Base-by-base conservation (phyloP, 1,139 yeast species). In the Saccharomycopsis crataegensis region DNA sequence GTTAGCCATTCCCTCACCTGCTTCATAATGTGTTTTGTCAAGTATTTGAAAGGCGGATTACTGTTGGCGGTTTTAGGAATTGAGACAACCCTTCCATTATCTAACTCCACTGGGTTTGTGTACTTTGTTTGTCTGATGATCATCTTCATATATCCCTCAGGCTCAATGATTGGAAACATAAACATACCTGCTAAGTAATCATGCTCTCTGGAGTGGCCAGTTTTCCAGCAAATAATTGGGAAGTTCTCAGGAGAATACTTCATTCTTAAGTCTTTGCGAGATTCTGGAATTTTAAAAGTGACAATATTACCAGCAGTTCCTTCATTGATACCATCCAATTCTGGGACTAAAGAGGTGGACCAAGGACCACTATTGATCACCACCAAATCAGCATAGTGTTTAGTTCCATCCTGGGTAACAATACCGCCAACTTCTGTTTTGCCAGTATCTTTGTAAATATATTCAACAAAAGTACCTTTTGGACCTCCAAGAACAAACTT, bases 331-430 rank as follows among this genome's bases (percentile, higher is more conserved):
- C 70, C 70, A 40, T 63, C 65, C 5, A 70, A 59, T 53, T 67
- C 70, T 8, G 68, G 69, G 17, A 73, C 65, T 2, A 72, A 55
- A 4, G 64, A 57, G 6, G 71, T 66, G 28, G 75, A 62, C 77
- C 77, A 73, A 7, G 76, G 72, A 34, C 77, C 77, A 44, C 71
- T 63, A 38, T 68, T 65, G 11, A 70, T 60, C 36, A 73, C 66
- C 4, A 66, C 69, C n/a, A 69, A 58, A 47, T 69, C 73, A 1
- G 71, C 68, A 3, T 32, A 31, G 52, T 70, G 69, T 1, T 7
- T 28, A 31, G 48, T 49, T 0, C 70, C 73, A 57, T 68, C 72
- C 9, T 58, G 58, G 6, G 73, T 66, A 37, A 53, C 50, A 31
- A 71, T 62, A 8, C 75, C 75, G 16, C 57, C 59, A n/a, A 67